Evolutionary conservation across 139 green algal genomes (phyloP), one percentile per base, ranked within the genome.

Genomic region (Picochlorum sp.): DNA sequence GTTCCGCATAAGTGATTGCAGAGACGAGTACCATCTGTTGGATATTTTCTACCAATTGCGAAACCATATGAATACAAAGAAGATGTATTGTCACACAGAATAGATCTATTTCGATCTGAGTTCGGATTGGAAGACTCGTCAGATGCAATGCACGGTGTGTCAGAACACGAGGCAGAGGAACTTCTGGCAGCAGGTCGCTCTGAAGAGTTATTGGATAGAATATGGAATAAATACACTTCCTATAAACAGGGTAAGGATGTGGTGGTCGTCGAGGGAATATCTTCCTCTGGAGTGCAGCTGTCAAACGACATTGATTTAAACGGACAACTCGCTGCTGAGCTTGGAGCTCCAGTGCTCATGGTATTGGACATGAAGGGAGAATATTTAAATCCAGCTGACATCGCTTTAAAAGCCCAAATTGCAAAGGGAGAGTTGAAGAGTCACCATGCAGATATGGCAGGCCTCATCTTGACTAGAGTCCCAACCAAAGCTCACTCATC

Each of bases 381-480:
- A 29, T 16, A 40, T 26, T 16, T 49, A 13, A 61, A 33, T 1
- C 53, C 59, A 14, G 57, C 52, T 18, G 69, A 77, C 37, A 50
- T 78, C 25, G 20, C n/a, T 14, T 32, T 26, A 24, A 53, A 65
- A 41, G 52, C 66, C 32, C 55, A 66, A 35, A 70, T 76, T 25
- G 52, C 55, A 50, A 68, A 63, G 50, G 56, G 73, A 47, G 49
- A 70, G 37, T 58, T 82, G 24, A 22, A 61, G 32, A 64, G 73
- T 24, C 54, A 79, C 55, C 54, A 59, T 54, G 68, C 80, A 35
- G 65, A 74, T 12, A 33, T 85, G 28, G 35, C 82, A 43, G 83
- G 81, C 5, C 50, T 86, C 22, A 43, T 83, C 4, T 28, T 90
- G 6, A 90, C 88, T 72, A 73, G 78, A 67, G 59, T 85, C 36